phyloP scores from a whole-genome alignment of 768 basidiomycete genomes.

The Russula vinacea region DNA sequence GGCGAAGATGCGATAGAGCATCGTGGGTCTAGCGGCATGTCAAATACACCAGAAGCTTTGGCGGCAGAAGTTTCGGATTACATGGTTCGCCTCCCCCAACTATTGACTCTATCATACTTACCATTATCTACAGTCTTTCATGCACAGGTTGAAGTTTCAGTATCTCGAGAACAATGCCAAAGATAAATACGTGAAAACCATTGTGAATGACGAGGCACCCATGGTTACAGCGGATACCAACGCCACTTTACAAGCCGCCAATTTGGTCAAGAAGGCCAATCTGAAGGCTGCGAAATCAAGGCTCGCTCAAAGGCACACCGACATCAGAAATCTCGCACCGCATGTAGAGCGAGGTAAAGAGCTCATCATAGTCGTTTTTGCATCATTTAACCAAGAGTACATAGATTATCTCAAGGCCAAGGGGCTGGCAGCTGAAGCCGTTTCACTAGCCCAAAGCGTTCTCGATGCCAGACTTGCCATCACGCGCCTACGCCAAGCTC shows the following conservation, averaged over 20 bases:
- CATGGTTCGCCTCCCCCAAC: constrained; percentile 44
- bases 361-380: not conserved
- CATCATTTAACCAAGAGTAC: not conserved
- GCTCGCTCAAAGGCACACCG: constrained; percentile 58
- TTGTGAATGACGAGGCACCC: constrained; percentile 82
- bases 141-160: constrained; percentile 83
- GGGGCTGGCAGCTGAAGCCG: constrained; percentile 50
- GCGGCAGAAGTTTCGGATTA: constrained; percentile 54
- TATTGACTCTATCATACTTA: not conserved
- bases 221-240: constrained; percentile 80
- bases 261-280: constrained; percentile 67
- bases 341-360: constrained; percentile 62
- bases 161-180: constrained; percentile 91
- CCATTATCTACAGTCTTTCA: constrained; percentile 51
- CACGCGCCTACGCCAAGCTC: constrained; percentile 73
- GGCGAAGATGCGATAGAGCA: constrained; percentile 15
- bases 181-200: constrained; percentile 80
- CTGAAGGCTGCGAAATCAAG: constrained; percentile 63
- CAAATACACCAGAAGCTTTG: constrained; percentile 23
- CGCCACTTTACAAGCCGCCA: constrained; percentile 54
- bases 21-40: constrained; percentile 13
- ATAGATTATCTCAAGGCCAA: constrained; percentile 62
- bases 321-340: constrained; percentile 61
- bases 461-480: constrained; percentile 78
- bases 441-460: constrained; percentile 67